phyloP scores from a whole-genome alignment of 176 grass and related monocot genomes.

The Hyparrhenia diplandra region DNA sequence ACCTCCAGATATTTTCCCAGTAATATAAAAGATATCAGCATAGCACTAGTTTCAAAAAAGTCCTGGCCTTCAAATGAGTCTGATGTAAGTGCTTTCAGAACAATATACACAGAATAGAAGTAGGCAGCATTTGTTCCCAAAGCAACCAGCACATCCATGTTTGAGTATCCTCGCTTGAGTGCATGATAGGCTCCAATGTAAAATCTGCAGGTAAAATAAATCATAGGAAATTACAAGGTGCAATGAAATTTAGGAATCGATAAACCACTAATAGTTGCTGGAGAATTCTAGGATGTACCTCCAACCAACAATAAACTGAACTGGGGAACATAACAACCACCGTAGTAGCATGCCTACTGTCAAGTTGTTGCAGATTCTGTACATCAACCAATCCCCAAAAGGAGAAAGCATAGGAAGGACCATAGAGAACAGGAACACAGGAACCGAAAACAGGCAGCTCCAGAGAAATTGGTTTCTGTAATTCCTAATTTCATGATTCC shows the following conservation, averaged over 20 bases:
- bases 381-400: slow-evolving; percentile 62
- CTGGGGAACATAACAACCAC: slow-evolving; percentile 86
- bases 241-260: neutral
- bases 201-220: slow-evolving; percentile 59
- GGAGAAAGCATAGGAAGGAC: slow-evolving; percentile 76
- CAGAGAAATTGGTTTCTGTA: slow-evolving; percentile 91
- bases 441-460: slow-evolving; percentile 89
- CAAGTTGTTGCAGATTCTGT: slow-evolving; percentile 76
- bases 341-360: slow-evolving; percentile 80
- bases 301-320: slow-evolving; percentile 98
- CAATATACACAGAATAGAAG: slow-evolving; percentile 92
- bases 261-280: neutral
- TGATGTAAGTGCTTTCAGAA: slow-evolving; percentile 71
- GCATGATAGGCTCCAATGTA: slow-evolving; percentile 95
- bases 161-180: slow-evolving; percentile 78
- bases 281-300: slow-evolving; percentile 57
- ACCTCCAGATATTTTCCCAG: slow-evolving; percentile 96
- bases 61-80: slow-evolving; percentile 82
- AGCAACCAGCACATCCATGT: slow-evolving; percentile 98
- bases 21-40: slow-evolving; percentile 99
- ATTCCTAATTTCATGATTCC: slow-evolving; percentile 54
- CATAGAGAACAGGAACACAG: slow-evolving; percentile 90
- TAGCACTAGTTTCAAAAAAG: slow-evolving; percentile 99
- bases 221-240: slow-evolving; percentile 15
- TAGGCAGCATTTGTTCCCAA: slow-evolving; percentile 98